Base-by-base conservation (phyloP, 257 asterid genomes). In the Plantago ovata region DNA sequence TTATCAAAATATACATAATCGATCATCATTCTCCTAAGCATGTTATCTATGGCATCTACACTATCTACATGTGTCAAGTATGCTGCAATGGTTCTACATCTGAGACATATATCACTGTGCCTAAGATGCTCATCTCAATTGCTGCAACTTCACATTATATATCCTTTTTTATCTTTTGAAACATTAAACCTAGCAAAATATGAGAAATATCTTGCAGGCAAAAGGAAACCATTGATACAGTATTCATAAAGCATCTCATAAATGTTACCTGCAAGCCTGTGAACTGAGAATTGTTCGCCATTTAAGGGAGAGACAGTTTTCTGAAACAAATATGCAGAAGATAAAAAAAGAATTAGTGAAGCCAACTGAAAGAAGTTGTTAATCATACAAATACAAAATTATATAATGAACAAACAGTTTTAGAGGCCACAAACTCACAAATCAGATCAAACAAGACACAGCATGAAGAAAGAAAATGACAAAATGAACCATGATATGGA, bases 221-320 rank as follows among this genome's bases (percentile, higher is more conserved):
- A 10, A 16, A 53, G 42, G 60, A 11, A 47, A 56, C 38, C 54
- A 24, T 16, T 33, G 42, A 38, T 12, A 38, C 32, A 51, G 36
- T 52, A 59, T 46, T 9, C 10, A 44, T 15, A 59, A 69, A 46
- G 60, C 56, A 44, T 63, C 41, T 24, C 11, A 15, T 38, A 48
- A 21, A 58, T 40, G 10, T 60, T 75, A 79, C 85, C 85, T 79
- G 82, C 74, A 74, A 60, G 56, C 85, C 82, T 33, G 74, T 46
- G 69, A 76, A 48, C 38, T 66, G 85, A 62, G 82, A 63, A 44
- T 76, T 76, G 56, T 75, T 75, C 66, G 76, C 74, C 85, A 79
- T 79, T 68, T 59, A 74, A 33, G 61, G 75, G 58, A 60, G 73
- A 60, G 69, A 19, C 63, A 51, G 58, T 53, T 47, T 50, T 63